phyloP scores from a whole-genome alignment of 2,329 filamentous ascomycete genomes.

The Calonectria ilicicola region DNA sequence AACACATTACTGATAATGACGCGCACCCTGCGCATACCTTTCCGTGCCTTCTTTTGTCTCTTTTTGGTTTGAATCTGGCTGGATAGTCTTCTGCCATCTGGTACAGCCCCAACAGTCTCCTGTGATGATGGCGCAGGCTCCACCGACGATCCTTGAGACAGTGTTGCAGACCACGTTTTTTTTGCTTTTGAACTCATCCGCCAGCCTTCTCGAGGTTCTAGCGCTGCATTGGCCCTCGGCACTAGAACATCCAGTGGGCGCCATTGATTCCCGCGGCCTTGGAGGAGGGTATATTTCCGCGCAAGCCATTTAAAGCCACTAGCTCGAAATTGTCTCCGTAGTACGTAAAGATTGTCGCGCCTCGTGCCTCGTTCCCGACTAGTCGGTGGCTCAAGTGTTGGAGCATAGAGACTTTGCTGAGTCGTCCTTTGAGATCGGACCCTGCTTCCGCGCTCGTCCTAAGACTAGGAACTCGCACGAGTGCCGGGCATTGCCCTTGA shows the following conservation, averaged over 20 bases:
- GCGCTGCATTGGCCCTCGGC: slow-evolving; percentile 22
- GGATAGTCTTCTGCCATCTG: not conserved
- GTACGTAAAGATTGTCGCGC: slow-evolving; percentile 13
- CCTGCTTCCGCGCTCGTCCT: not conserved
- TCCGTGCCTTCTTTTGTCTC: not conserved
- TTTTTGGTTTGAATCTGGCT: not conserved
- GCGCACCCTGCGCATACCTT: not conserved
- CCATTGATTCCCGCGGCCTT: slow-evolving; percentile 6
- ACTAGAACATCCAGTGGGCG: slow-evolving; percentile 23
- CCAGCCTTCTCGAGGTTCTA: slow-evolving; percentile 28
- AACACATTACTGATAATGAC: not conserved
- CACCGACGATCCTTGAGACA: slow-evolving; percentile 23
- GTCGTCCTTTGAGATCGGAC: not conserved
- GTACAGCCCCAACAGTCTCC: not conserved
- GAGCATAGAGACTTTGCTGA: not conserved
- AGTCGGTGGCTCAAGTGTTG: slow-evolving; percentile 8
- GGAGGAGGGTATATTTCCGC: not conserved
- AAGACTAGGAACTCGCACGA: not conserved
- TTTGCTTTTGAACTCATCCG: slow-evolving; percentile 21
- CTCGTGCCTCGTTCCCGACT: slow-evolving; percentile 11
- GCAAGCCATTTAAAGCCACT: slow-evolving; percentile 8
- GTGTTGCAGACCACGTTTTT: slow-evolving; percentile 27
- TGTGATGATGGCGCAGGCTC: not conserved
- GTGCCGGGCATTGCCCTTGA: slow-evolving; percentile 9
- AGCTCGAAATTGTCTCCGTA: slow-evolving; percentile 6